phyloP scores from a whole-genome alignment of 2,329 filamentous ascomycete genomes.

The Penicillium sp. region DNA sequence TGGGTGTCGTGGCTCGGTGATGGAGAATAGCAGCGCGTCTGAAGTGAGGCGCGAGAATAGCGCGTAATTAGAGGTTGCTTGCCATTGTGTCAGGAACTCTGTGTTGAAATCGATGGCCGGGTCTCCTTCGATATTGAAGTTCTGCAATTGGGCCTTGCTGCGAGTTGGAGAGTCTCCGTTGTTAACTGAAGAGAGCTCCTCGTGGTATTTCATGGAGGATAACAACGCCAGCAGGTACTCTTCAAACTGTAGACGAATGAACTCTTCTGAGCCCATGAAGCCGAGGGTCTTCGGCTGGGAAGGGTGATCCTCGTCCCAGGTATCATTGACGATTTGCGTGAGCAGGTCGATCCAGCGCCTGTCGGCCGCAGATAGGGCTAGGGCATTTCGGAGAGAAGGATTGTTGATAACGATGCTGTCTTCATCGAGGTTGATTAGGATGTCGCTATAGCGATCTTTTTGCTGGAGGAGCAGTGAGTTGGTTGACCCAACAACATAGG shows the following conservation, averaged over 20 bases:
- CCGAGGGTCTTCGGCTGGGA: slow-evolving; percentile 89
- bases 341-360: slow-evolving; percentile 96
- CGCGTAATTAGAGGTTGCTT: slow-evolving; percentile 82
- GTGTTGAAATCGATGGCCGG: slow-evolving; percentile 79
- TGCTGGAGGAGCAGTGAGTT: slow-evolving; percentile 93
- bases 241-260: slow-evolving; percentile 95
- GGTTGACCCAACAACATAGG: slow-evolving; percentile 94
- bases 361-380: slow-evolving; percentile 81
- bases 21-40: slow-evolving; percentile 88
- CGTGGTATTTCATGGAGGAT: slow-evolving; percentile 86
- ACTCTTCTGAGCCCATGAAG: slow-evolving; percentile 94
- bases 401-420: slow-evolving; percentile 82
- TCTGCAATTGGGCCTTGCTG: slow-evolving; percentile 55
- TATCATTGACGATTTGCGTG: slow-evolving; percentile 89
- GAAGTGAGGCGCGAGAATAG: slow-evolving; percentile 76
- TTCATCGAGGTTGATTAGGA: slow-evolving; percentile 94
- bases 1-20: slow-evolving; percentile 89
- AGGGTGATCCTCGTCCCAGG: slow-evolving; percentile 92
- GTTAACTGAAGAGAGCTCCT: slow-evolving; percentile 57
- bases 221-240: slow-evolving; percentile 91
- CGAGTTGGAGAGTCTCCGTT: slow-evolving; percentile 44
- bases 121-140: slow-evolving; percentile 71
- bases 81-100: slow-evolving; percentile 88
- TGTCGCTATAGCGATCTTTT: slow-evolving; percentile 92
- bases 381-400: slow-evolving; percentile 70